Base-by-base conservation (phyloP, 176 grass and related monocot genomes). In the Lolium rigidum region DNA sequence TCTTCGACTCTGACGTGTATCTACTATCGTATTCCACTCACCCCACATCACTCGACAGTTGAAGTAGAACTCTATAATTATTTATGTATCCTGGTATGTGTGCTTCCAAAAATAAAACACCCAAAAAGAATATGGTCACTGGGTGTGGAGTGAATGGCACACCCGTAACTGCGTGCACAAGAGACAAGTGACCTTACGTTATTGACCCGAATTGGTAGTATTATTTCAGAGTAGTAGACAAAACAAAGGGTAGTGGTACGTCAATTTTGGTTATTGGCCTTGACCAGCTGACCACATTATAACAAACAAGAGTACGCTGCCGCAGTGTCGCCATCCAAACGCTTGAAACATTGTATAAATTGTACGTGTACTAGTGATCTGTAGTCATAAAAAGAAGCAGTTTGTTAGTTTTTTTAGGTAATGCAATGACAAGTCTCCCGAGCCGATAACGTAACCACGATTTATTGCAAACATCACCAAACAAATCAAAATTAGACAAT, bases 1-100 rank as follows among this genome's bases (percentile, higher is more conserved):
- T 57, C 67, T 59, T 2, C 63, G 88, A 90, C 10, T 7, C 16
- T 54, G 83, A 72, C 54, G 31, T 39, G 44, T 56, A 64, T 43
- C 72, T 86, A 24, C 78, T 9, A 68, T 63, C 54, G 52, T 52
- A 31, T 26, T 24, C 24, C 21, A 3, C 38, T 82, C 17, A 2
- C 0, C 52, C 66, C 24, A 18, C 22, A 58, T 9, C 4, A 75
- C 46, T 48, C 5, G 11, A 48, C 9, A 48, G 7, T 48, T 48
- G 46, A 43, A 43, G 41, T 43, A 43, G 7, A 48, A 46, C 43
- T 46, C 43, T 46, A 46, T 59, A 59, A 24, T 24, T 61, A 46
- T 35, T 35, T 35, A 18, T 71, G 9, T 43, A 41, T 6, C 18
- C 38, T 71, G 4, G 4, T 10, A 28, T 28, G 41, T 28, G 41